Evolutionary conservation across 2,329 filamentous ascomycete genomes (phyloP), one percentile per base, ranked within the genome.

Genomic region (Teratosphaeria gauchensis): DNA sequence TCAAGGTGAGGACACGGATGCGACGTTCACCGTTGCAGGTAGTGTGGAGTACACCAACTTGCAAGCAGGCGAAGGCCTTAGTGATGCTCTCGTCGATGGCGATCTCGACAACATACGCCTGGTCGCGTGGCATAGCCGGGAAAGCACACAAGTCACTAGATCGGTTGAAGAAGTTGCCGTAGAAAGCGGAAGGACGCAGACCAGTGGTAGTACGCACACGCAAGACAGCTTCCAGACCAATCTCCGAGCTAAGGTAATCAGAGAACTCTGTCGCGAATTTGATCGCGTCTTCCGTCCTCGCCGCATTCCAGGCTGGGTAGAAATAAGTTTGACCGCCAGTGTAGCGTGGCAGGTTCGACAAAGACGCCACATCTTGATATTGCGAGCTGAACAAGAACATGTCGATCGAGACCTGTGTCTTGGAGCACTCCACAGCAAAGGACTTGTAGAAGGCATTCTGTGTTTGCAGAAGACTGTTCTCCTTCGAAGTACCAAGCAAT

Each of bases 101-200:
- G 58, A 99, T 95, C 75, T 99, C 94, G 21, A 99, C 92, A 51
- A 97, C 94, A 71, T 97, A 97, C 63, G 89, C 91, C 74, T 99
- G 94, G 69, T 99, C 94, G 71, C 94, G 87, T 33, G 94, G 94
- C 80, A 99, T 97, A 0, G 94, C 92, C 1, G 94, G 94, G 81
- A 99, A 99, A 12, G 94, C 94, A 73, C 94, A 97, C 33, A 99
- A 84, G 76, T 99, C 94, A 16, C 92, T 96, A 72, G 90, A 96
- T 66, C 94, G 84, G 79, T 97, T 99, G 82, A 99, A 99, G 77
- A 99, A 99, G 78, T 99, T 99, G 66, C 94, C 94, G 74, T 97
- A 99, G 77, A 99, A 99, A 1, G 92, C 92, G 77, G 87, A 96
- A 89, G 97, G 97, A 57, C 94, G 86, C 60, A 99, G 78, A 56